These are phyloP conservation scores for Agaricus blazei DNA, from an alignment of 768 basidiomycete genomes.

Conservation along the genomic window DNA sequence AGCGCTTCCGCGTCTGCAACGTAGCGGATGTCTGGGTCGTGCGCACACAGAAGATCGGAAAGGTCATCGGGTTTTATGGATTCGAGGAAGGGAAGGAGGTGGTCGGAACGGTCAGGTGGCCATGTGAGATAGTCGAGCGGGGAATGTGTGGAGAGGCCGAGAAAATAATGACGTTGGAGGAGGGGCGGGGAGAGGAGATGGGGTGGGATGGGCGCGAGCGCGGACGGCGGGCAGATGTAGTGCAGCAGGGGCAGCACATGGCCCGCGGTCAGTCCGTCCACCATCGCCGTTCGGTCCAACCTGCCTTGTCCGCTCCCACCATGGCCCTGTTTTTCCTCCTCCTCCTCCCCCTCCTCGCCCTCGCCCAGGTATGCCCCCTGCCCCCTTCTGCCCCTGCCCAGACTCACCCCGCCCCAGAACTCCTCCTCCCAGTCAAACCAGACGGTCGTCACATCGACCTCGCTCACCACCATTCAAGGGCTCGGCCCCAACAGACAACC, in stretches of 20 bases:
- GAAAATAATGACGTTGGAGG: slow-evolving; percentile 61
- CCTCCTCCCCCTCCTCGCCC: slow-evolving; percentile 32
- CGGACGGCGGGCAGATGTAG: slow-evolving; percentile 48
- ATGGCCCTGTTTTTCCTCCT: slow-evolving; percentile 29
- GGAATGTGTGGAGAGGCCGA: slow-evolving; percentile 45
- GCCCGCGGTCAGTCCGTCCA: slow-evolving; percentile 23
- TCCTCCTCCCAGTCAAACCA: slow-evolving; percentile 12
- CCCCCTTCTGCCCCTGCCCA: neutral
- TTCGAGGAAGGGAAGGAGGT: slow-evolving; percentile 34
- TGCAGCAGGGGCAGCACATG: slow-evolving; percentile 46
- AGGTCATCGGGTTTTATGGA: slow-evolving; percentile 5
- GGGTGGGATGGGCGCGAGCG: slow-evolving; percentile 42
- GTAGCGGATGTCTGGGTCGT: slow-evolving; percentile 22
- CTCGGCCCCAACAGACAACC: slow-evolving; percentile 35
- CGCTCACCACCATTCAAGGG: slow-evolving; percentile 29
- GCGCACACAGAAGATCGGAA: slow-evolving; percentile 12
- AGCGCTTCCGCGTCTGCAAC: slow-evolving; percentile 44
- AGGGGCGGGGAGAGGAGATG: slow-evolving; percentile 58
- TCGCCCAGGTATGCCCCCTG: slow-evolving; percentile 34
- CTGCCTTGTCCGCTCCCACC: slow-evolving; percentile 21
- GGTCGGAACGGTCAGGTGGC: slow-evolving; percentile 41
- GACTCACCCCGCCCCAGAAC: slow-evolving; percentile 1
- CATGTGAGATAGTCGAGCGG: slow-evolving; percentile 60
- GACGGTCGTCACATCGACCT: slow-evolving; percentile 36
- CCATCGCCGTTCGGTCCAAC: slow-evolving; percentile 16